Base-by-base conservation (phyloP, 768 basidiomycete genomes). In the Atractiella rhizophila region DNA sequence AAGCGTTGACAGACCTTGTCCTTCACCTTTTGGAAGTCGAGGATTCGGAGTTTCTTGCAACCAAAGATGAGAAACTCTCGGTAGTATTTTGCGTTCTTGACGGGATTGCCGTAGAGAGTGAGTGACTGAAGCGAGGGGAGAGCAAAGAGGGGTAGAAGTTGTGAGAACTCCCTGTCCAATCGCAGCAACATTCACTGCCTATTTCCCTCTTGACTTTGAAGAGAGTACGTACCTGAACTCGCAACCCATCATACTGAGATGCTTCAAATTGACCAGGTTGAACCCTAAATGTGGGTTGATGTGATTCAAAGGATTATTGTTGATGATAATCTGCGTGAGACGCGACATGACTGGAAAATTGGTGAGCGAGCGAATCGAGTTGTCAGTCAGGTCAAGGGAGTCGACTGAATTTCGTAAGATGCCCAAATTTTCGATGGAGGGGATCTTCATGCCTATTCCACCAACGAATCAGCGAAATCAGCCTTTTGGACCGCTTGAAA, bases 371-470 rank as follows among this genome's bases (percentile, higher is more conserved):
- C 69, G 60, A 62, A 88, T 73, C 32, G 76, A 71, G 57, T 88
- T 88, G 64, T 88, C 83, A 43, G 83, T 85, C 46, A 86, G 67
- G 64, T 88, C 83, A 57, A 88, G 79, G 47, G 75, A 70, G 68
- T 88, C 83, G 55, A 86, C 76, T 62, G 82, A 77, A 63, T 88
- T 83, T 77, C 49, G 48, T 12, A 82, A 81, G 48, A 85, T 77
- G 66, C 82, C 83, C 50, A 88, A 68, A 67, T 88, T 88, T 74
- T 88, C 83, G 57, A 88, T 88, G 42, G 77, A 71, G 40, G 83
- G 82, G 50, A 86, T 85, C 69, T 81, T 83, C 63, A 77, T 76
- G 43, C 82, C 81, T 85, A 59, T 51, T n/a, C n/a, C n/a, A n/a
- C n/a, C n/a, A n/a, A n/a, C n/a, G n/a, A n/a, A n/a, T n/a, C n/a